Base-by-base conservation (phyloP, 2,329 filamentous ascomycete genomes). In the Furcasterigmium sp. region DNA sequence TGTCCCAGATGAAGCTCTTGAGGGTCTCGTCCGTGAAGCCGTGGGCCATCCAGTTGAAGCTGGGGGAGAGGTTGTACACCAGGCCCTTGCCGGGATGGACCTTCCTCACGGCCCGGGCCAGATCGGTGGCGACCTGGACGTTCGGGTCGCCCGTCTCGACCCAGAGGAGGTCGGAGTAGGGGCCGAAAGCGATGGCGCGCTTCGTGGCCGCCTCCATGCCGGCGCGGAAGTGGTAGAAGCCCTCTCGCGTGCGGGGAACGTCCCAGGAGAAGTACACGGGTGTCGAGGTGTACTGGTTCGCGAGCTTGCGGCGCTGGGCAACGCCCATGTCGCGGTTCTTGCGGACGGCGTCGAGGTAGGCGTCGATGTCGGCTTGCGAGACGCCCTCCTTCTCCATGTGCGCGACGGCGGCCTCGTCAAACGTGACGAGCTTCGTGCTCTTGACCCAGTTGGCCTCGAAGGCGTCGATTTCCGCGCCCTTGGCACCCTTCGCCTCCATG, bases 1-100 rank as follows among this genome's bases (percentile, higher is more conserved):
- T 81, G 62, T 97, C 91, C 91, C 91, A 97, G 55, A 98, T 87
- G 64, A 98, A 98, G 6, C 80, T 89, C 68, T 86, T 89, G 43
- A 98, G 76, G 6, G 85, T 84, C 48, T 81, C 82, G 50, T 90
- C 82, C 3, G 79, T 84, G 67, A 97, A 98, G 23, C 91, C 93
- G 61, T 97, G 91, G 10, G 82, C 82, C 81, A 94, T 93, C 93
- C 93, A 98, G 74, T 98, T 97, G 77, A 98, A 98, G 8, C 88
- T 95, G 1, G 93, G 93, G 5, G 85, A 91, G 2, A 98, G 78
- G 69, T 98, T 98, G 71, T 98, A 98, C 1, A 97, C 91, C 19
- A 98, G 78, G 28, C 87, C 86, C 76, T 97, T 97, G 47, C 80
- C 82, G 0, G 90, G 88, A 55, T 80, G 73, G 4, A 68, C 71